Conservation (phyloP, 2,329 filamentous ascomycete genomes). For the Lecanosticta acicola region DNA sequence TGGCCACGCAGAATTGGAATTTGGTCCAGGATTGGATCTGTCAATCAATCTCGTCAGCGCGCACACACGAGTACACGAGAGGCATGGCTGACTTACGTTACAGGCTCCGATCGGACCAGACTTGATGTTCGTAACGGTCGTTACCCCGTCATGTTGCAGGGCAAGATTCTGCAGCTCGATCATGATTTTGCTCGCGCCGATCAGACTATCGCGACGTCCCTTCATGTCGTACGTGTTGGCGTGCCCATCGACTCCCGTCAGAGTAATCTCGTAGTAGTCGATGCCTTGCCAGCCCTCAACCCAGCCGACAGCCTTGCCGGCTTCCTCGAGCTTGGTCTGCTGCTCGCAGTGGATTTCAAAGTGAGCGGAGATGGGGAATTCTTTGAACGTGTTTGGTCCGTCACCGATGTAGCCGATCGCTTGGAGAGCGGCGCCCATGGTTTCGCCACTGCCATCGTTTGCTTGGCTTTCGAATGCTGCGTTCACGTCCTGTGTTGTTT, state of each 20-base stretch:
- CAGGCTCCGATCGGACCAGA: conserved; percentile 19
- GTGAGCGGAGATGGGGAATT: conserved; percentile 22
- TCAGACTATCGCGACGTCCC: conserved; percentile 23
- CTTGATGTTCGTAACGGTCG: conserved; percentile 27
- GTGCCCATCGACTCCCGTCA: conserved; percentile 21
- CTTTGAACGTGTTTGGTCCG: conserved; percentile 20
- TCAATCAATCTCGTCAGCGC: background rate
- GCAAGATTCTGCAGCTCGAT: conserved; percentile 21
- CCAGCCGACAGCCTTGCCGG: conserved; percentile 19
- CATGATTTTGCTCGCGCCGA: conserved; percentile 24
- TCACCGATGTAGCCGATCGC: conserved; percentile 31
- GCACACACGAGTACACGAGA: too few species aligned
- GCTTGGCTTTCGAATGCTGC: conserved; percentile 25
- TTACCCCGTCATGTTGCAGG: conserved; percentile 17
- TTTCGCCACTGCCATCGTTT: conserved; percentile 13
- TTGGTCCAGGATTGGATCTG: conserved; percentile 25
- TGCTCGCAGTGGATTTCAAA: conserved; percentile 27
- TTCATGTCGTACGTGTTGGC: conserved; percentile 31
- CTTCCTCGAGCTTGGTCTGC: conserved; percentile 16
- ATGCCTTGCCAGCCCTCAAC: conserved; percentile 25
- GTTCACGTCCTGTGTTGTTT: conserved; percentile 13
- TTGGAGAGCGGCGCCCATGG: conserved; percentile 28
- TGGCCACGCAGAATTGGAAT: conserved; percentile 26
- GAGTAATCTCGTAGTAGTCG: conserved; percentile 12
- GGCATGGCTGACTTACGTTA: conserved; percentile 11